phyloP scores from a whole-genome alignment of 2,329 filamentous ascomycete genomes.

The Venturia oleaginea region DNA sequence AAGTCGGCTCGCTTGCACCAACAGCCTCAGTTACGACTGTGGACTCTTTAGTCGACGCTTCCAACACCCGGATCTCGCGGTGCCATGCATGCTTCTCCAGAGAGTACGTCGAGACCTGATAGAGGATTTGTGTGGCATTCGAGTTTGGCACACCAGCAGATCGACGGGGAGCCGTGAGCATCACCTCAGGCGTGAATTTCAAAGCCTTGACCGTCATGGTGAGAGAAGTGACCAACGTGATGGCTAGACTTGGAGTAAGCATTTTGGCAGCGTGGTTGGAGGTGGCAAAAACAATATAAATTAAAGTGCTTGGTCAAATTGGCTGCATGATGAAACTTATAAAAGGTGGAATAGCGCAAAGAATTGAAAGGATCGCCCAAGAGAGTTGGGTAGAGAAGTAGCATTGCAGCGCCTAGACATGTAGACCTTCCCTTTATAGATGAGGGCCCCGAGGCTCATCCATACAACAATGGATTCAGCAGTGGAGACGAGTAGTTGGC shows the following conservation, averaged over 20 bases:
- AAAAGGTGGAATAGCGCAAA: neutral
- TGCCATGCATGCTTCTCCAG: slow-evolving; percentile 65
- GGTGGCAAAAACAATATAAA: neutral
- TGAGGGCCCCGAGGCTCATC: neutral
- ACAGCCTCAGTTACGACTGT: slow-evolving; percentile 56
- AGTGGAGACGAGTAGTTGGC: neutral
- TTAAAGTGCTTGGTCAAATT: neutral
- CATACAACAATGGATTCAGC: neutral
- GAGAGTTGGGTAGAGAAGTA: neutral
- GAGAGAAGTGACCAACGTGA: slow-evolving; percentile 14
- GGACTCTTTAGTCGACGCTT: slow-evolving; percentile 58
- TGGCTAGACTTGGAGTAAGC: neutral
- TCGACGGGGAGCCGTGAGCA: slow-evolving; percentile 66
- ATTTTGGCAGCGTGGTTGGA: neutral
- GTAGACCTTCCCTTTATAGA: neutral
- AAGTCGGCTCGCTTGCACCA: slow-evolving; percentile 61
- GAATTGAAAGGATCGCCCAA: neutral
- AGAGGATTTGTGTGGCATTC: slow-evolving; percentile 55
- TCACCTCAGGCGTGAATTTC: slow-evolving; percentile 67
- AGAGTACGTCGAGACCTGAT: slow-evolving; percentile 66
- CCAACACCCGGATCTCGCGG: slow-evolving; percentile 58
- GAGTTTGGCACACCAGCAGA: slow-evolving; percentile 62
- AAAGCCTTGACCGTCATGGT: slow-evolving; percentile 61
- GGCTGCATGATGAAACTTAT: neutral
- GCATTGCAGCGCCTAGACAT: neutral